Percentiles rank a stretch among this genome's conserved stretches.
These are phyloP conservation scores for Teratosphaeria pseudoeucalypti DNA, from an alignment of 2,329 filamentous ascomycete genomes.

Conservation along the genomic window DNA sequence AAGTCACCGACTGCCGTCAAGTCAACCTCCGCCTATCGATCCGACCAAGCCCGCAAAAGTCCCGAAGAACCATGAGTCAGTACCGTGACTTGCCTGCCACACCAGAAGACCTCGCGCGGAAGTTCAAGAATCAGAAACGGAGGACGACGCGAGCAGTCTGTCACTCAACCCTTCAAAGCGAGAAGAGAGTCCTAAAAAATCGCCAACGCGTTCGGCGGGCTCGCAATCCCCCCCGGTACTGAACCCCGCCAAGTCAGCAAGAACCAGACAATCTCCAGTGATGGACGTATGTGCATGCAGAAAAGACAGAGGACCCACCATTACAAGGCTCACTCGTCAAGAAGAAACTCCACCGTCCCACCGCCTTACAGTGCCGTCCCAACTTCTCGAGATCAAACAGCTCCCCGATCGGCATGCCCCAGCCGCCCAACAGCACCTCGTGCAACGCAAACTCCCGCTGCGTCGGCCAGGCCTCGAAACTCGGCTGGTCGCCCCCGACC, in stretches of 20 bases:
- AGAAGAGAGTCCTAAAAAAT: constrained; percentile 22
- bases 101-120: no score
- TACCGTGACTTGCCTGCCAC: no score
- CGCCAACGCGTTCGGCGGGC: constrained; percentile 30
- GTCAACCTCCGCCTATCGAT: no score
- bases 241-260: background rate
- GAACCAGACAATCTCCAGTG: background rate
- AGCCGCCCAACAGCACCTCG: constrained; percentile 40
- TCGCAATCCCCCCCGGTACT: constrained; percentile 23
- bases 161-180: no score
- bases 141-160: no score
- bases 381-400: constrained; percentile 40
- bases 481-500: constrained; percentile 29
- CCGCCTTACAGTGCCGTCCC: constrained; percentile 29
- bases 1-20: no score
- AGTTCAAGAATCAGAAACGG: no score
- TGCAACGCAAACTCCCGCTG: constrained; percentile 30
- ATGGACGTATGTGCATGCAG: background rate
- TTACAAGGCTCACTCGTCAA: constrained; percentile 33
- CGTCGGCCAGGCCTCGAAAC: constrained; percentile 29
- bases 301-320: background rate
- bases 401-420: constrained; percentile 43
- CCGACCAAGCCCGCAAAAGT: no score
- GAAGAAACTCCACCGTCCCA: constrained; percentile 38
- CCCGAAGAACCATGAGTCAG: no score